Evolutionary conservation across 202 grass and related monocot genomes (phyloP).

Genomic region (Schoenoplectus tabernaemontani): DNA sequence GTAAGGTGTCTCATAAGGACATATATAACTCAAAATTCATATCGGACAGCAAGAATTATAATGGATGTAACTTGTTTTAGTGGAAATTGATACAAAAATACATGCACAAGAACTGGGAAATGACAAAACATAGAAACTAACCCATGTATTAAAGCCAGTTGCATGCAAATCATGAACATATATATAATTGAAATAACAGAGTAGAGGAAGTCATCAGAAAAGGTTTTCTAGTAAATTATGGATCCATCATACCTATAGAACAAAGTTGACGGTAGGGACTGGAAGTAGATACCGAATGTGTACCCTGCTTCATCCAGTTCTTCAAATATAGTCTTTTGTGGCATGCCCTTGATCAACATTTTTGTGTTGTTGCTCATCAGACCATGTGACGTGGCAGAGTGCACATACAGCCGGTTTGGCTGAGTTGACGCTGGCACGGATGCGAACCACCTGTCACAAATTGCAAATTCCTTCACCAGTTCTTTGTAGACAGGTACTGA

Average conservation of each 20-base stretch:
- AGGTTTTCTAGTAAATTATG: not conserved
- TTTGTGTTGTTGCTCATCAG: conserved; percentile 50
- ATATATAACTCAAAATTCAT: not conserved
- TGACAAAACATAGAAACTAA: not conserved
- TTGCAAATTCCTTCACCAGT: conserved; percentile 53
- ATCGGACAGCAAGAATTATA: not conserved
- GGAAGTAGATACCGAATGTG: conserved; percentile 76
- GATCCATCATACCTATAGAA: conserved; percentile 33
- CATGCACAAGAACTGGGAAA: not conserved
- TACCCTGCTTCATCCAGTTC: conserved; percentile 46
- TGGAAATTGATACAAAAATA: not conserved
- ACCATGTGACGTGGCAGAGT: conserved; percentile 74
- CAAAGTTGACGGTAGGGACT: conserved; percentile 69
- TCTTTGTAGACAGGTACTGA: conserved; percentile 61
- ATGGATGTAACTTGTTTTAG: not conserved
- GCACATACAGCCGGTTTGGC: conserved; percentile 65
- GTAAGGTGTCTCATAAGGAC: not conserved
- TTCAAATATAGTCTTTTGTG: conserved; percentile 82
- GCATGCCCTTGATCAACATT: conserved; percentile 33
- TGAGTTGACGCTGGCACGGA: conserved; percentile 75
- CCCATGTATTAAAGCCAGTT: not conserved
- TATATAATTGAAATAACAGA: not conserved
- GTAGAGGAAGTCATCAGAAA: not conserved
- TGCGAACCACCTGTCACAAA: conserved; percentile 89
- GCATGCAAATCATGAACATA: not conserved